Base-by-base conservation (phyloP, 2,329 filamentous ascomycete genomes). In the Diplodia scrobiculata region DNA sequence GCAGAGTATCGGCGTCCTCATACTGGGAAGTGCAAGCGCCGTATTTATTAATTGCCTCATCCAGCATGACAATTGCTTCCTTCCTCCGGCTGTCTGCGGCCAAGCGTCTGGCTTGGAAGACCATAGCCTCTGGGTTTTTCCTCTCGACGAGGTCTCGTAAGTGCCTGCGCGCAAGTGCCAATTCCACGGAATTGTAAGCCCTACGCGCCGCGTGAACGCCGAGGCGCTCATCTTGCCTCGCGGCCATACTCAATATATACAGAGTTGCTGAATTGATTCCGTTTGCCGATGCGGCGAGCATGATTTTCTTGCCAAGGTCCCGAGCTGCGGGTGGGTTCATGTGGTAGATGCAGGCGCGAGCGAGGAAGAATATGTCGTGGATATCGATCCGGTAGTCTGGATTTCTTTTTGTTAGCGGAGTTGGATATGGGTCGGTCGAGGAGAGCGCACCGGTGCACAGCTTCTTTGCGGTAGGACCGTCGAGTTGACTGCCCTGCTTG, bases 161-260 rank as follows among this genome's bases (percentile, higher is more conserved):
- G 25, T 53, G 60, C 19, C 2, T n/a, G 13, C 60, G 60, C 1
- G 48, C 60, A 50, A 19, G 5, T 14, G 48, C 47, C 48, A 63
- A 21, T 10, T 63, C 60, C 17, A 34, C 6, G n/a, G 60, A 63
- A 29, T 53, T 17, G 25, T 29, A 63, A 29, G 60, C 60, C 14
- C 13, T 36, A 27, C 55, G 55, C 11, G 13, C 3, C 11, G 13
- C 1, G 14, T 13, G n/a, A 10, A 11, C 2, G 13, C 11, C 17
- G 14, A 34, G n/a, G 32, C 34, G 14, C n/a, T 9, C 17, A 13
- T 63, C 32, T 13, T 63, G 60, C 10, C 6, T 63, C 32, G 14
- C 9, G 13, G 60, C 60, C 14, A 14, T 14, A 34, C 60, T 34
- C 50, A 63, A 34, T 5, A 63, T n/a, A 13, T 32, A 47, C n/a